phyloP scores from a whole-genome alignment of 495 filamentous ascomycete species.

The Parachaetomium inaequale region DNA sequence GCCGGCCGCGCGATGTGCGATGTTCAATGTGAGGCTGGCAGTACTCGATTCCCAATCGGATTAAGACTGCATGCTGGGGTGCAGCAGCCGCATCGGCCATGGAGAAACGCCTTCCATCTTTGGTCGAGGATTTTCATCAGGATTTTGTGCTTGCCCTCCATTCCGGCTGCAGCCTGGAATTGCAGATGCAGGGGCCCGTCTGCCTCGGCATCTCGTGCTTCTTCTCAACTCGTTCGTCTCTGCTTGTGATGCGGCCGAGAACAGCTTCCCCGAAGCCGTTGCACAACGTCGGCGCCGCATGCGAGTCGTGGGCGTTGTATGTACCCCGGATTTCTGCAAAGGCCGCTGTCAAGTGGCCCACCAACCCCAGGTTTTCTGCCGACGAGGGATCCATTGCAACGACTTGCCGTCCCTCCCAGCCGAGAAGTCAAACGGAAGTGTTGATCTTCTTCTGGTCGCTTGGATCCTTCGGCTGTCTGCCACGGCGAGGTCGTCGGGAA shows the following conservation, averaged over 20 bases:
- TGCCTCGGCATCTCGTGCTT: conserved; percentile 2
- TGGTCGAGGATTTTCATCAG: background rate
- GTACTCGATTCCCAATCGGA: background rate
- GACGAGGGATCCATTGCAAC: background rate
- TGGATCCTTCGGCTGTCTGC: background rate
- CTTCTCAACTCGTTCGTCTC: background rate
- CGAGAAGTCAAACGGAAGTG: background rate
- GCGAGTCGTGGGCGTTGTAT: background rate
- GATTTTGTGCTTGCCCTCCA: background rate
- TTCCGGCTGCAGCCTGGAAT: background rate
- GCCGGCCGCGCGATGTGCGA: background rate
- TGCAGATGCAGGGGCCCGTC: background rate
- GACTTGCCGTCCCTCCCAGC: background rate
- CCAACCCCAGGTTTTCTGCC: conserved; percentile 10
- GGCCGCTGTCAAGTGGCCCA: background rate
- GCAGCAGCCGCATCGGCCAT: background rate
- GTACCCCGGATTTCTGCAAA: conserved; percentile 5
- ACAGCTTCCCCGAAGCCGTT: background rate
- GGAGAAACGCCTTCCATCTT: background rate
- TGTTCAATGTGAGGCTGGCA: background rate
- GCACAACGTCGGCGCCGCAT: background rate
- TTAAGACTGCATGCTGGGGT: background rate
- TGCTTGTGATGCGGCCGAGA: conserved; percentile 5
- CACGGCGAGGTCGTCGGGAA: no score
- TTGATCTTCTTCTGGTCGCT: background rate